These are phyloP conservation scores for Apiotrichum sp. DNA, from an alignment of 1,284 basidiomycete species.

Conservation along the genomic window DNA sequence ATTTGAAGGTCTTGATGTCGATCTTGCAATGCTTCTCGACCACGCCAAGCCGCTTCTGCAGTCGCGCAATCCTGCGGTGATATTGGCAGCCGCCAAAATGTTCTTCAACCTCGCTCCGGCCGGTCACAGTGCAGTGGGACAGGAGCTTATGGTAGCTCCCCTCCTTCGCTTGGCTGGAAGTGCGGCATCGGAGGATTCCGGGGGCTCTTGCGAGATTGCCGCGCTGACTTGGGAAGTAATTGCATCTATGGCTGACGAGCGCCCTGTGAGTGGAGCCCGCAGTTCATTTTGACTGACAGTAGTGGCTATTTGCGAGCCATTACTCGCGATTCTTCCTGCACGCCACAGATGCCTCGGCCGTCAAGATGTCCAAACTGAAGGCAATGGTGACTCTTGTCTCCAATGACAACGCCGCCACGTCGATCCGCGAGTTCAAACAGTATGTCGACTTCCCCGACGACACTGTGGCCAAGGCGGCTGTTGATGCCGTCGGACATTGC, in stretches of 20 bases:
- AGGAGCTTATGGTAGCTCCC: constrained; percentile 36
- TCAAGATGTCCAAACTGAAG: constrained; percentile 67
- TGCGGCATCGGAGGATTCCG: constrained; percentile 48
- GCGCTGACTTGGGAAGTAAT: constrained; percentile 67
- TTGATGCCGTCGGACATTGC: constrained; percentile 70
- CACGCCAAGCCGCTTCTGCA: constrained; percentile 70
- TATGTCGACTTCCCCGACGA: constrained; percentile 69
- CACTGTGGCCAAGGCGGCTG: constrained; percentile 61
- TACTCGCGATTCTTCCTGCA: constrained; percentile 65
- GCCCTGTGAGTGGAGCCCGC: constrained; percentile 51
- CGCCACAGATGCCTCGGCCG: constrained; percentile 57
- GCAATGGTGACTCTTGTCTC: constrained; percentile 62
- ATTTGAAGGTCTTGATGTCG: constrained; percentile 61
- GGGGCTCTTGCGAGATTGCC: constrained; percentile 57
- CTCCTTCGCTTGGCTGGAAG: constrained; percentile 38
- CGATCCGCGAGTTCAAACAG: constrained; percentile 77
- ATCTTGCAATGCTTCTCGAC: constrained; percentile 65
- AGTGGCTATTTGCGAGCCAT: constrained; percentile 57
- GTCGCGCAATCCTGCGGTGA: constrained; percentile 78
- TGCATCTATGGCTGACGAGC: constrained; percentile 56
- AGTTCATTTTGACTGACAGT: not conserved
- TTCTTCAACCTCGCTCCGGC: constrained; percentile 68
- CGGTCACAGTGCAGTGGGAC: constrained; percentile 29
- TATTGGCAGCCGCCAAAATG: constrained; percentile 63
- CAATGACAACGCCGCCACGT: constrained; percentile 60